Conservation (phyloP, 306 rosid genomes). For the Castanospermum australe region DNA sequence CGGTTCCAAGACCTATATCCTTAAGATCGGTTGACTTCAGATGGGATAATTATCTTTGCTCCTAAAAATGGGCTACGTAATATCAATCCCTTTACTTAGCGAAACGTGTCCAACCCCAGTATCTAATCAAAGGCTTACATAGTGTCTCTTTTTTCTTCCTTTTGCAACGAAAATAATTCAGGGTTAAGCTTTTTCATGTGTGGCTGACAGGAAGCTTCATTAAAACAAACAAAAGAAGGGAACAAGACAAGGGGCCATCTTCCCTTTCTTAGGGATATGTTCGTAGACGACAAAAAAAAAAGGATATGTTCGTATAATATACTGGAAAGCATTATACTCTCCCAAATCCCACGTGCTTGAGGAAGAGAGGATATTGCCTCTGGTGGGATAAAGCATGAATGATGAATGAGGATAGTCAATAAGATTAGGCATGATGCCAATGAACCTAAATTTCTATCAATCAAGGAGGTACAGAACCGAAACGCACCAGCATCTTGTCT, state of each 20-base stretch:
- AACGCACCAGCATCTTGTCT: background rate
- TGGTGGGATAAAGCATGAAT: background rate
- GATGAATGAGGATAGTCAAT: too few species aligned
- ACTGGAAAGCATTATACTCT: background rate
- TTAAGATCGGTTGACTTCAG: background rate
- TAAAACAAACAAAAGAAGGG: background rate
- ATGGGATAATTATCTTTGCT: background rate
- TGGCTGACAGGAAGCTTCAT: background rate
- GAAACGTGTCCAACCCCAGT: too few species aligned
- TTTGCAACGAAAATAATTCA: background rate
- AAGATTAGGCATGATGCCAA: too few species aligned
- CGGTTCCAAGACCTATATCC: too few species aligned
- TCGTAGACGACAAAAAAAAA: too few species aligned
- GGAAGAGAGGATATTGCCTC: background rate
- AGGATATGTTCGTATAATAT: background rate
- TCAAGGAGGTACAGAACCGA: background rate
- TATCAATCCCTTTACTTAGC: too few species aligned
- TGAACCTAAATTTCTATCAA: background rate
- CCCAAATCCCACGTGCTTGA: background rate
- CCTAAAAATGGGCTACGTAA: background rate
- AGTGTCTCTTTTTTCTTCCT: background rate
- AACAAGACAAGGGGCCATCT: background rate
- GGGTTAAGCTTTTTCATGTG: background rate
- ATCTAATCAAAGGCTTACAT: background rate
- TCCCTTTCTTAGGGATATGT: background rate